These are phyloP conservation scores for Pestalotiopsis fici DNA, from an alignment of 2,329 filamentous ascomycete genomes.

Conservation along the genomic window DNA sequence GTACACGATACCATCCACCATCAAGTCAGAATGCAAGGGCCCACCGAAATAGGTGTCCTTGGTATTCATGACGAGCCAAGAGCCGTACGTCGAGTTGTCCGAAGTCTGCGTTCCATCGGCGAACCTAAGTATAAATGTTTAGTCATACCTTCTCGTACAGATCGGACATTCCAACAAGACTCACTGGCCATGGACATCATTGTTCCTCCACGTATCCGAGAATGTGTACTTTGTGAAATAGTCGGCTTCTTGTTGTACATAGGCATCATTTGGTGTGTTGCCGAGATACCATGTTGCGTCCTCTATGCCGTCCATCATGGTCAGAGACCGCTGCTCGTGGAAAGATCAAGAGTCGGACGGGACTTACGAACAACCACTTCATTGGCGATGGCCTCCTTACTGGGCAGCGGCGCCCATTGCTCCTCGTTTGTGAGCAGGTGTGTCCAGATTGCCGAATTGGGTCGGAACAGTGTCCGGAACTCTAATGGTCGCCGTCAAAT, in stretches of 20 bases:
- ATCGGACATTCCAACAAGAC: conserved; percentile 15
- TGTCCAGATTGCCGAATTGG: conserved; percentile 61
- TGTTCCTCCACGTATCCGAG: conserved; percentile 57
- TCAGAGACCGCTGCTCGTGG: background rate
- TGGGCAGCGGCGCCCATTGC: conserved; percentile 54
- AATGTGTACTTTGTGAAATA: conserved; percentile 72
- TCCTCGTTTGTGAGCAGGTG: conserved; percentile 59
- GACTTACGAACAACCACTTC: conserved; percentile 48
- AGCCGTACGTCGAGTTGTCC: conserved; percentile 55
- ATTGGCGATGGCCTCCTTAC: conserved; percentile 34
- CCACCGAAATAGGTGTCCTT: conserved; percentile 65
- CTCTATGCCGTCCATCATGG: conserved; percentile 25
- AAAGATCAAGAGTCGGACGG: too few relatives aligned
- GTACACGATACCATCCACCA: conserved; percentile 66
- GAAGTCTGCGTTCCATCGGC: conserved; percentile 50
- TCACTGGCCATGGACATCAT: conserved; percentile 55
- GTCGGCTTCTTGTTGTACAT: conserved; percentile 55
- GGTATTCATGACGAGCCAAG: conserved; percentile 66
- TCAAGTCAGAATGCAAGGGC: conserved; percentile 62
- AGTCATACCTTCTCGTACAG: conserved; percentile 21
- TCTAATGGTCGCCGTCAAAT: conserved; percentile 32
- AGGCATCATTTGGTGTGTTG: conserved; percentile 53
- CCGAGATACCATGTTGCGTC: conserved; percentile 66
- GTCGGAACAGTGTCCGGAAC: conserved; percentile 62
- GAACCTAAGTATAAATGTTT: conserved; percentile 28